A percentile compares a stretch with the other conserved stretches of the same genome.
Conservation (phyloP, 2,329 filamentous ascomycete species). For the Phaeosphaeriaceae sp. region DNA sequence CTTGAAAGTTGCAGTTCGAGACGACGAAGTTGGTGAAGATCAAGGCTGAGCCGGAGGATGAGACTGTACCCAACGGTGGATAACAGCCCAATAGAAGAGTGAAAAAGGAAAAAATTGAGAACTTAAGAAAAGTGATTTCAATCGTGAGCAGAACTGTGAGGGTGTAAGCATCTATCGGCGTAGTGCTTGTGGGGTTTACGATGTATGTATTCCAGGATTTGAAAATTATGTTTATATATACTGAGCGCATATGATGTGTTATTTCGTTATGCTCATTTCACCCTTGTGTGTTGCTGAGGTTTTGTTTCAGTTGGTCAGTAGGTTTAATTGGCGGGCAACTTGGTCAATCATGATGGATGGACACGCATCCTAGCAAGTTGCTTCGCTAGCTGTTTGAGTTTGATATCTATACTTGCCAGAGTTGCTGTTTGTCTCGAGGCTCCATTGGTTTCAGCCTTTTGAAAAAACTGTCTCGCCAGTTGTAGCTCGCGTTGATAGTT, state of each 20-base stretch:
- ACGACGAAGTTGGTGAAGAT: not conserved
- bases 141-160: too few species aligned
- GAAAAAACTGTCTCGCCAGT: conserved; percentile 31
- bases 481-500: conserved; percentile 29
- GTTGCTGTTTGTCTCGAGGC: conserved; percentile 16
- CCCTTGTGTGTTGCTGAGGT: too few species aligned
- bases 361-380: conserved; percentile 14
- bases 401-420: conserved; percentile 25
- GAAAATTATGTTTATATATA: too few species aligned
- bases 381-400: conserved; percentile 23
- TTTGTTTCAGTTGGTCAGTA: too few species aligned
- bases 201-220: too few species aligned
- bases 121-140: not conserved
- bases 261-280: too few species aligned
- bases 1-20: not conserved
- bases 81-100: not conserved
- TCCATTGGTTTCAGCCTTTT: conserved; percentile 30
- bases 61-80: not conserved
- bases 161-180: too few species aligned
- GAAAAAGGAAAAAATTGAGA: not conserved
- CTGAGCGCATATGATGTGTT: too few species aligned
- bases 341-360: not conserved
- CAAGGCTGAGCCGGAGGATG: not conserved
- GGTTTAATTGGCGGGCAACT: not conserved
- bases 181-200: too few species aligned